phyloP scores from a whole-genome alignment of 441 rosid genomes.

The Croton setiger region DNA sequence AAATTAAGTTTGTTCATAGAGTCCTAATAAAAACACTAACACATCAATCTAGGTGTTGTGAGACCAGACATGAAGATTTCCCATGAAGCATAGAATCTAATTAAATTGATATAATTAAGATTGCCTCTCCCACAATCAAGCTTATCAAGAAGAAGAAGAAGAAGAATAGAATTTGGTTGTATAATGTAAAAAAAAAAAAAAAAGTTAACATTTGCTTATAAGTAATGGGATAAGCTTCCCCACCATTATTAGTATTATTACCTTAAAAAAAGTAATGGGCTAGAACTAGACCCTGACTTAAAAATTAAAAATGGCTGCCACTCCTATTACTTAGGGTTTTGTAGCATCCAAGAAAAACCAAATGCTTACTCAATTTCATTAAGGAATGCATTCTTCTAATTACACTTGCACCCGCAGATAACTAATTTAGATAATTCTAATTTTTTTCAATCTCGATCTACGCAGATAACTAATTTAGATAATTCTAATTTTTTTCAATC shows the following conservation, averaged over 20 bases:
- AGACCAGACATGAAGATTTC: not conserved
- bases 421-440: too few relatives aligned
- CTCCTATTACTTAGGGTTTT: conserved; percentile 11
- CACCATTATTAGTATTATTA: conserved; percentile 26
- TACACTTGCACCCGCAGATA: too few relatives aligned
- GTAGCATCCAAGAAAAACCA: conserved; percentile 35
- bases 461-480: too few relatives aligned
- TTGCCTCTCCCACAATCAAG: conserved; percentile 5
- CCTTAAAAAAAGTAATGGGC: conserved; percentile 25
- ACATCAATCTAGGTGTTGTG: not conserved
- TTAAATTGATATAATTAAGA: not conserved
- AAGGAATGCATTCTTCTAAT: too few relatives aligned
- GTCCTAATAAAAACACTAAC: not conserved
- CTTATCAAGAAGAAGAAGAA: not conserved
- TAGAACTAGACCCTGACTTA: not conserved
- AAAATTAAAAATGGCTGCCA: conserved; percentile 12
- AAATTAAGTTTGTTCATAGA: too few relatives aligned
- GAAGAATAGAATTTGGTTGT: not conserved
- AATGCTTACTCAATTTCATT: not conserved
- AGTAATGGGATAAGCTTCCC: conserved; percentile 26
- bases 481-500: too few relatives aligned
- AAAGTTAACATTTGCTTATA: not conserved
- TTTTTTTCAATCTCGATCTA: too few relatives aligned
- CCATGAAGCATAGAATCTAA: not conserved
- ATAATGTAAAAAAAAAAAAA: not conserved